Evolutionary conservation across 768 basidiomycete genomes (phyloP).

Genomic region (Rhodotorula kratochvilovae): DNA sequence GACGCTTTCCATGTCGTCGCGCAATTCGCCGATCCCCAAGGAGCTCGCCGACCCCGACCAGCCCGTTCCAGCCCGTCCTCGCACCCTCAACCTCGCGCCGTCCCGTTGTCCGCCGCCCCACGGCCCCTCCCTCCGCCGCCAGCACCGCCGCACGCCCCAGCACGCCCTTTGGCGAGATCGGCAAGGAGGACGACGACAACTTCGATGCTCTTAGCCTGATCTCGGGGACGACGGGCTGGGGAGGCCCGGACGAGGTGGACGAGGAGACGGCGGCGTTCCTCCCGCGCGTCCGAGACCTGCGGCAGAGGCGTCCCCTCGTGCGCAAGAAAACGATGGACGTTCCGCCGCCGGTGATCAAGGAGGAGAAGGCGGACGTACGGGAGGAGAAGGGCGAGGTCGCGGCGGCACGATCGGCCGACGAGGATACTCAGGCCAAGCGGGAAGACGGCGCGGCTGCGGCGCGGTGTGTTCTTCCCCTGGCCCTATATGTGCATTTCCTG

Average conservation of each 20-base stretch:
- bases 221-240: neutral
- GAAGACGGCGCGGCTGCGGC: no score
- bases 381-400: no score
- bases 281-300: neutral
- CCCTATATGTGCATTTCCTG: no score
- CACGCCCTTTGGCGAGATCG: slow-evolving; percentile 15
- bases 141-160: no score
- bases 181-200: slow-evolving; percentile 16
- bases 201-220: neutral
- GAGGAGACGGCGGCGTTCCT: neutral
- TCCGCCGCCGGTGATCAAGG: neutral
- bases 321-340: neutral
- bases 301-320: neutral
- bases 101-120: neutral
- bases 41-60: slow-evolving; percentile 8
- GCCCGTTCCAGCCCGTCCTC: slow-evolving; percentile 18
- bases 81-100: neutral
- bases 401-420: no score
- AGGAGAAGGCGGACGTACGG: no score
- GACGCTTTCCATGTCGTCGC: slow-evolving; percentile 1
- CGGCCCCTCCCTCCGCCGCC: neutral
- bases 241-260: neutral
- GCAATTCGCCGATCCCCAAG: neutral
- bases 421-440: no score
- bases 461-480: no score